A percentile compares a stretch with the other conserved stretches of the same genome.
Conservation (phyloP, 352 stramenopile species). For the Globisporangium irregulare region DNA sequence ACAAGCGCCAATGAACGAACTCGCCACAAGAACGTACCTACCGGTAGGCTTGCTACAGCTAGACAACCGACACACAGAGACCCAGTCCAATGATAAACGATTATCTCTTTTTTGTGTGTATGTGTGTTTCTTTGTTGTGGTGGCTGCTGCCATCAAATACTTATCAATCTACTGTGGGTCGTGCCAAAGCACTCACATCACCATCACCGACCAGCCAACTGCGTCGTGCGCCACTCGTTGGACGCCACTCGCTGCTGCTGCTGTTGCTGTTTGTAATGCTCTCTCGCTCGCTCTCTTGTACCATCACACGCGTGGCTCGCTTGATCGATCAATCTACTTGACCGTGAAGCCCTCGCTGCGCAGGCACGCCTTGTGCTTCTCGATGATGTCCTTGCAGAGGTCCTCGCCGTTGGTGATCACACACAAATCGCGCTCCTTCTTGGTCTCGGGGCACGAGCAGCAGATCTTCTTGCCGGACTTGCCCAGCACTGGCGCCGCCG, state of each 20-base stretch:
- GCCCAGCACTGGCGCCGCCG: conserved; percentile 54
- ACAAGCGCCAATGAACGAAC: background rate
- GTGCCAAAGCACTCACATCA: background rate
- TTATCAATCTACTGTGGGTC: conserved; percentile 6
- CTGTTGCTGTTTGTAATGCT: background rate
- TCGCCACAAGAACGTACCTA: background rate
- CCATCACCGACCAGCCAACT: background rate
- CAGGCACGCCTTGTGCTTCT: conserved; percentile 97
- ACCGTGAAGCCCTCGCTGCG: conserved; percentile 95
- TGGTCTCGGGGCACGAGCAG: conserved; percentile 97
- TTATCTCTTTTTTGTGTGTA: background rate
- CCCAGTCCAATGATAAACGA: conserved; percentile 3
- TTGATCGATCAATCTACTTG: conserved; percentile 42
- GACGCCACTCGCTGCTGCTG: background rate
- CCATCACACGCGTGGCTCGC: too few relatives aligned
- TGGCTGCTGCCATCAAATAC: conserved; percentile 10
- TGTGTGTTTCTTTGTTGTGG: background rate
- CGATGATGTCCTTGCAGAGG: conserved; percentile 94
- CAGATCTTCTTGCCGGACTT: conserved; percentile 99
- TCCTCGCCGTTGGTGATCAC: conserved; percentile 91
- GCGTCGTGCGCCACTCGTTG: background rate
- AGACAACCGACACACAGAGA: background rate
- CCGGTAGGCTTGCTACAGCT: background rate
- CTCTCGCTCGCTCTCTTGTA: background rate
- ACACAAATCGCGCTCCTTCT: conserved; percentile 91